A percentile compares a stretch with the other conserved stretches of the same genome.
Conservation (phyloP, 2,329 filamentous ascomycete species). For the Colletotrichum coccodes region DNA sequence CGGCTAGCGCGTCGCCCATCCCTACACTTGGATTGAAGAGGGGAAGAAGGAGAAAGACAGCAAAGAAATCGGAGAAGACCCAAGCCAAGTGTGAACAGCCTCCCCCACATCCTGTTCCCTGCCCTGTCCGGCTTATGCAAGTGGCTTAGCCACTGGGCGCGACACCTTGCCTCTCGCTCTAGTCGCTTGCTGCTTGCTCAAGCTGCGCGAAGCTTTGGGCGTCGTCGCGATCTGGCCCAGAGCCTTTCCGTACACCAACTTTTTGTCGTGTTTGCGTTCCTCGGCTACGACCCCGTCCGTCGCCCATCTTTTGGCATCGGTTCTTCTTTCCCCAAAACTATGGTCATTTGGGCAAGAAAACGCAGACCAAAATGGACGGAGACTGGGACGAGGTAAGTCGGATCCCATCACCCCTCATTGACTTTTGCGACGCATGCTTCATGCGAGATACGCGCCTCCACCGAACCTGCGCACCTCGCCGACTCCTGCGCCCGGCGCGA, state of each 20-base stretch:
- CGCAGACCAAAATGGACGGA: slow-evolving; percentile 66
- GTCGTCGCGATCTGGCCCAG: slow-evolving; percentile 8
- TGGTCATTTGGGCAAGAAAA: slow-evolving; percentile 49
- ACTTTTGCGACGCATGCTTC: background rate
- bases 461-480: background rate
- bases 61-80: background rate
- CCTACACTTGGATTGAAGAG: background rate
- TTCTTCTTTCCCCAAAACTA: slow-evolving; percentile 35
- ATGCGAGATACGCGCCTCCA: background rate
- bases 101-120: slow-evolving; percentile 26
- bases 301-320: background rate
- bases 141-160: slow-evolving; percentile 20
- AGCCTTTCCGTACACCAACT: background rate
- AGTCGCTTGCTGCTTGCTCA: background rate
- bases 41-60: background rate
- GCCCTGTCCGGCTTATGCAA: slow-evolving; percentile 28
- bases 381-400: slow-evolving; percentile 74
- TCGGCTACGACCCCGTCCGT: slow-evolving; percentile 1
- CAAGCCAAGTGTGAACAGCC: background rate
- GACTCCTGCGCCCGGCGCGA: slow-evolving; percentile 33
- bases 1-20: background rate
- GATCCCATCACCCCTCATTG: slow-evolving; percentile 12
- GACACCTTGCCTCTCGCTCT: slow-evolving; percentile 15
- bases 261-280: background rate
- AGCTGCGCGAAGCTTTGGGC: slow-evolving; percentile 24